Evolutionary conservation across 2,329 filamentous ascomycete genomes (phyloP), one percentile per base, ranked within the genome.

Genomic region (Colletotrichum simmondsii): DNA sequence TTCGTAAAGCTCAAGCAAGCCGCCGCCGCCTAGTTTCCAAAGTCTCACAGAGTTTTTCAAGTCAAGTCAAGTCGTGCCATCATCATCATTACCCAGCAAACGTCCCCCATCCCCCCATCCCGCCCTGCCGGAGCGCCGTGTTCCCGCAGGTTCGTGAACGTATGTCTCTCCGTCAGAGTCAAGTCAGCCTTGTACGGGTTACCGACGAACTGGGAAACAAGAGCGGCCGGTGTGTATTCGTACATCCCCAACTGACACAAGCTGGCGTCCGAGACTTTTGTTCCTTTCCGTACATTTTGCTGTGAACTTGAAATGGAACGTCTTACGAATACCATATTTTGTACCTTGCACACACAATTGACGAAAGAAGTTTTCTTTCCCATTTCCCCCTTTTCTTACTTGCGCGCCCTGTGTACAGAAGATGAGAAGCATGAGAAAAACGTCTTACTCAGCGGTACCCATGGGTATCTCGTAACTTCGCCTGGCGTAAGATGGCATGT

Each of bases 111-210:
- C 37, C 60, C 56, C 46, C 46, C 46, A 12, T 26, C 54, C 42
- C 61, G 62, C 56, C 46, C 46, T 71, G 56, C 61, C 63, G 63
- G 68, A 57, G 49, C 28, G 49, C 49, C 64, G 14, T 37, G 6
- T 60, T 49, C 32, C 30, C 37, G 12, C 22, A 7, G 57, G 32
- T 12, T 28, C 62, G 58, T 35, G 59, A 26, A 61, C 32, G n/a
- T 30, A 26, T 54, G 59, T 57, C 52, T 37, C 52, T 56, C 66
- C 66, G 49, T 35, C 42, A 58, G 35, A 35, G 30, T 56, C 52
- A 65, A 56, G 11, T 57, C 28, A 65, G 46, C 30, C 53, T 57
- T 57, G 52, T 57, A 42, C 37, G 37, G 37, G 16, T 42, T 42
- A n/a, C 53, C 63, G 32, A 24, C 53, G 53, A 24, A 56, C 24